phyloP scores from a whole-genome alignment of 2,329 filamentous ascomycete genomes.

The Alternaria brassicicola region DNA sequence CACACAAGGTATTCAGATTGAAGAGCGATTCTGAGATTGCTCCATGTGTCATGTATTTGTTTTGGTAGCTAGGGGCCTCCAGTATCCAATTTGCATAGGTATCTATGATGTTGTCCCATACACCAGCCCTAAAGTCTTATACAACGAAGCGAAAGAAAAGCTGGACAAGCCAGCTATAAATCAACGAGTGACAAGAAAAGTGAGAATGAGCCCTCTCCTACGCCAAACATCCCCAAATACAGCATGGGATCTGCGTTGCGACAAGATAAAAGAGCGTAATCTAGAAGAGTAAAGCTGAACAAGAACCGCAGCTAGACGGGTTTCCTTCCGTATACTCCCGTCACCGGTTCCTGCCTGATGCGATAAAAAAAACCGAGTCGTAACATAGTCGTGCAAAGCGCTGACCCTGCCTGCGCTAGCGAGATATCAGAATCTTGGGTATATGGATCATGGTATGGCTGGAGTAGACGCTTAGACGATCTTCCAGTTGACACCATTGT shows the following conservation, averaged over 20 bases:
- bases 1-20: background rate
- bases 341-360: slow-evolving; percentile 30
- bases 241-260: slow-evolving; percentile 20
- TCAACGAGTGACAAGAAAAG: slow-evolving; percentile 42
- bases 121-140: slow-evolving; percentile 32
- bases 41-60: slow-evolving; percentile 12
- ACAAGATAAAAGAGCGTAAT: slow-evolving; percentile 9
- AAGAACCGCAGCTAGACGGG: slow-evolving; percentile 8
- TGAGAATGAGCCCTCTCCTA: slow-evolving; percentile 4
- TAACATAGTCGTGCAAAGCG: slow-evolving; percentile 49
- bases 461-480: slow-evolving; percentile 26
- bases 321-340: slow-evolving; percentile 28
- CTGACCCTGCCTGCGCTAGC: slow-evolving; percentile 50
- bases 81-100: slow-evolving; percentile 23
- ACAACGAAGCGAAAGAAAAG: slow-evolving; percentile 30
- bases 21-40: slow-evolving; percentile 6
- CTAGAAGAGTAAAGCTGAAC: slow-evolving; percentile 19
- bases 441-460: slow-evolving; percentile 35
- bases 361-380: slow-evolving; percentile 34
- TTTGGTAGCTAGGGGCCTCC: slow-evolving; percentile 17
- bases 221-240: slow-evolving; percentile 28
- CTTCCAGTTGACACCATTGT: slow-evolving; percentile 34
- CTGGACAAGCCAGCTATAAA: slow-evolving; percentile 1
- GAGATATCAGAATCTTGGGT: slow-evolving; percentile 35
- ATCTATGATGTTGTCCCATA: slow-evolving; percentile 21